phyloP scores from a whole-genome alignment of 2,329 filamentous ascomycete genomes.

The Incumbomyces delicatus region DNA sequence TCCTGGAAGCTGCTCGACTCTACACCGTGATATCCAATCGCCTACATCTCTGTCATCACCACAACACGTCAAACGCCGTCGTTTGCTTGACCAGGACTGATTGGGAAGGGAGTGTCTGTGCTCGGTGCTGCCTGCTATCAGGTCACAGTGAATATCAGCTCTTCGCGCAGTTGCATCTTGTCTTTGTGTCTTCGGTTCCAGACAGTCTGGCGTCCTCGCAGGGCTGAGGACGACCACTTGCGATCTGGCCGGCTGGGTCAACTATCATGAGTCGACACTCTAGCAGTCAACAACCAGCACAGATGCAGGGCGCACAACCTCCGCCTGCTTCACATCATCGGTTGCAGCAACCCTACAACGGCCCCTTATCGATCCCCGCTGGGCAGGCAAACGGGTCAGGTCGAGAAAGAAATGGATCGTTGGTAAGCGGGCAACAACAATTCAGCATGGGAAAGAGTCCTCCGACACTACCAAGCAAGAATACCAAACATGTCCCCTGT shows the following conservation, averaged over 20 bases:
- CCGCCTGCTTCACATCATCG: neutral
- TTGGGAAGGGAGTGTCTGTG: too few species aligned
- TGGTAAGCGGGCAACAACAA: constrained; percentile 12
- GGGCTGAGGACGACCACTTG: constrained; percentile 1
- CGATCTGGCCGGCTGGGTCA: constrained; percentile 1
- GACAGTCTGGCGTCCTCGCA: neutral
- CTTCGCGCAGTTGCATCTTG: too few species aligned
- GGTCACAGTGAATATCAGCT: too few species aligned
- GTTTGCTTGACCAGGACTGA: too few species aligned
- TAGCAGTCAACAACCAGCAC: neutral
- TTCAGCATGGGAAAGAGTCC: constrained; percentile 40
- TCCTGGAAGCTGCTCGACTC: neutral
- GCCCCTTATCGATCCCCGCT: neutral
- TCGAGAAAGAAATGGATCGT: constrained; percentile 6
- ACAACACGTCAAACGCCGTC: too few species aligned
- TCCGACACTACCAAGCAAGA: constrained; percentile 36
- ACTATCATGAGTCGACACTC: constrained; percentile 6
- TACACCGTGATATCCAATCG: neutral
- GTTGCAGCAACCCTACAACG: constrained; percentile 1
- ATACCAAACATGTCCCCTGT: constrained; percentile 95
- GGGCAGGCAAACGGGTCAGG: neutral
- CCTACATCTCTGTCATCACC: neutral
- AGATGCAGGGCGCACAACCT: neutral
- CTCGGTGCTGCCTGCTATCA: too few species aligned
- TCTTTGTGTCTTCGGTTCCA: too few species aligned